Evolutionary conservation across 352 stramenopile genomes (phyloP).

Genomic region (Phytophthora hibernalis): DNA sequence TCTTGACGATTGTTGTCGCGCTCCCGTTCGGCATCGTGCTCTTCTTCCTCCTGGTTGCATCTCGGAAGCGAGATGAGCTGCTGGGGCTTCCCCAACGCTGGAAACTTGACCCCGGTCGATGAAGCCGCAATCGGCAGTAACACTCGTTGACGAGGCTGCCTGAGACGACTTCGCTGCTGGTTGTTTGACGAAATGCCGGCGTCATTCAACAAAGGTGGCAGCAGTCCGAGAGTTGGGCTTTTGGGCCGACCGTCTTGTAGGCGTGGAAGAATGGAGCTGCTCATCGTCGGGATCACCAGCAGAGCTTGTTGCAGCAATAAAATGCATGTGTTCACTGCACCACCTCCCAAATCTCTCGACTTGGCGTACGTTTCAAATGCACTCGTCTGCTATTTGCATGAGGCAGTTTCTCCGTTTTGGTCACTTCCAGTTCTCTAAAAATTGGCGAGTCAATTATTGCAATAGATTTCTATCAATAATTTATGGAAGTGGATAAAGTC

Average conservation of each 20-base stretch:
- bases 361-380: not conserved
- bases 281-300: not conserved
- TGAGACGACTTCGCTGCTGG: slow-evolving; percentile 35
- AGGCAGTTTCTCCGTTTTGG: slow-evolving; percentile 20
- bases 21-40: slow-evolving; percentile 11
- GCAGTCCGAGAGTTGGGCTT: slow-evolving; percentile 17
- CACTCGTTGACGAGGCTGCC: slow-evolving; percentile 26
- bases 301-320: not conserved
- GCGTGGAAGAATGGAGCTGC: slow-evolving; percentile 26
- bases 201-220: slow-evolving; percentile 29
- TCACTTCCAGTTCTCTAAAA: too few species aligned
- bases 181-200: slow-evolving; percentile 4
- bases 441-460: too few species aligned
- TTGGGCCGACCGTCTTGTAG: slow-evolving; percentile 21
- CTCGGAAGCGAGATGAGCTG: slow-evolving; percentile 4
- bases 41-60: slow-evolving; percentile 59
- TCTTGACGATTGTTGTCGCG: slow-evolving; percentile 25
- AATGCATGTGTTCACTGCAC: not conserved
- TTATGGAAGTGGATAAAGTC: too few species aligned
- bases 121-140: slow-evolving; percentile 15
- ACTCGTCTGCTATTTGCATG: not conserved
- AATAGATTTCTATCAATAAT: too few species aligned
- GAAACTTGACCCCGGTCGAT: slow-evolving; percentile 44
- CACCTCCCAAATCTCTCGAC: not conserved
- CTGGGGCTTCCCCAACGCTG: slow-evolving; percentile 44